These are phyloP conservation scores for Cinnamomum chago DNA, from an alignment of 164 flowering plant genomes.

Conservation along the genomic window DNA sequence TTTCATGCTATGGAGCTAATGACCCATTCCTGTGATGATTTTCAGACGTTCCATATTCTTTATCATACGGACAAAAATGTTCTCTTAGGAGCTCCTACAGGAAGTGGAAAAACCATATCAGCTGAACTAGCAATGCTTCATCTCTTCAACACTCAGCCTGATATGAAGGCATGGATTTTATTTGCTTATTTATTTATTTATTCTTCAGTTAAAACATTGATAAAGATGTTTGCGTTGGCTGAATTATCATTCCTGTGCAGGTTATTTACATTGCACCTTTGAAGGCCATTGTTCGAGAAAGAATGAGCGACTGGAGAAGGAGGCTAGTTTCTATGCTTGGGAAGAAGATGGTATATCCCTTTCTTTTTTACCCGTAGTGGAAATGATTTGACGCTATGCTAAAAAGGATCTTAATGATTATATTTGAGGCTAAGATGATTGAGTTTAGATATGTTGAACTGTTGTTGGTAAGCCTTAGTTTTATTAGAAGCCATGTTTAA, in stretches of 20 bases:
- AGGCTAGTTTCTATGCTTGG: constrained; percentile 82
- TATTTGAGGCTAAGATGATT: constrained; percentile 88
- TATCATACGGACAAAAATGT: constrained; percentile 90
- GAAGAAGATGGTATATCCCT: constrained; percentile 65
- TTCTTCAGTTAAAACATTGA: not conserved
- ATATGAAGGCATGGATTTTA: constrained; percentile 73
- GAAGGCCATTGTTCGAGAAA: constrained; percentile 96
- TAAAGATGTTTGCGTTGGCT: not conserved
- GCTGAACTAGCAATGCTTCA: constrained; percentile 99
- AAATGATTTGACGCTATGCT: not conserved
- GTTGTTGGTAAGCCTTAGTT: constrained; percentile 37
- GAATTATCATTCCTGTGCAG: constrained; percentile 33
- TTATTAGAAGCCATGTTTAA: not conserved
- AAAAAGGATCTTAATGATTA: not conserved
- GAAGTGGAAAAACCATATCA: constrained; percentile 99
- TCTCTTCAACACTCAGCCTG: constrained; percentile 90
- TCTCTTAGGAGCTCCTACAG: constrained; percentile 98
- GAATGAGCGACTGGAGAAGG: constrained; percentile 94
- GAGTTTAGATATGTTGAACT: constrained; percentile 86
- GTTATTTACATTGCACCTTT: constrained; percentile 96
- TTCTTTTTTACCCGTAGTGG: not conserved
- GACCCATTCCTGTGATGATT: constrained; percentile 11
- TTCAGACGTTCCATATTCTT: constrained; percentile 84
- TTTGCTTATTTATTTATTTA: not conserved
- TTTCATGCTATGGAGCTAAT: not conserved